These are phyloP conservation scores for Solanum piurae DNA, from an alignment of 257 asterid species.

Conservation along the genomic window DNA sequence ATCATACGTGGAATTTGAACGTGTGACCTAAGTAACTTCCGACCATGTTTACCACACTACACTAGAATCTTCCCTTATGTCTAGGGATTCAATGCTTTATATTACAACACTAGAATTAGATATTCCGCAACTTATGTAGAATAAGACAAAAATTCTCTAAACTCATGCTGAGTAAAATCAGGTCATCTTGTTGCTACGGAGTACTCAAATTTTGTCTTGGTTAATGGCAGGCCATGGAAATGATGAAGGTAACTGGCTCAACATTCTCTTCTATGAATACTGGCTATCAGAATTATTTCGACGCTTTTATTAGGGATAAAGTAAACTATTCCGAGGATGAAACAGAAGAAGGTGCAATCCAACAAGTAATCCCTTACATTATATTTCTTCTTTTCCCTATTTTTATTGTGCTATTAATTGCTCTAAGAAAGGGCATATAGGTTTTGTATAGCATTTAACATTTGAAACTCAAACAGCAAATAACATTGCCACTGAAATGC, in stretches of 20 bases:
- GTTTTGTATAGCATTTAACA: background rate
- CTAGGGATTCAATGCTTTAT: background rate
- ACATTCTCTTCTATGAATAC: constrained; percentile 15
- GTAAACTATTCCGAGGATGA: constrained; percentile 32
- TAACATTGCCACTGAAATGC: background rate
- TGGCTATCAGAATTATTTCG: constrained; percentile 63
- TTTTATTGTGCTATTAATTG: constrained; percentile 41
- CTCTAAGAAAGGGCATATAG: constrained; percentile 16
- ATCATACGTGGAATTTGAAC: background rate
- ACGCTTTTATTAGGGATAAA: constrained; percentile 59
- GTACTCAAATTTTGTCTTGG: background rate
- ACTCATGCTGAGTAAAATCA: background rate
- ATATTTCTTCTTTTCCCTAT: constrained; percentile 58
- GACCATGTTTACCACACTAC: background rate
- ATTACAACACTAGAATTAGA: background rate
- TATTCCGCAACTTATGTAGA: background rate
- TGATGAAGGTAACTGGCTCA: constrained; percentile 59
- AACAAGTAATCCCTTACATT: constrained; percentile 49
- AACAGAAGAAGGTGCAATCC: constrained; percentile 37
- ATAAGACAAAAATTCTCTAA: background rate
- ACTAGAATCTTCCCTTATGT: background rate
- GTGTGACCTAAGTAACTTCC: background rate
- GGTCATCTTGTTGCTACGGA: background rate
- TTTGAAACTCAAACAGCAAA: background rate
- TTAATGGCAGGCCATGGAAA: constrained; percentile 75